These are phyloP conservation scores for Cytospora schulzeri DNA, from an alignment of 2,329 filamentous ascomycete species.

Conservation along the genomic window DNA sequence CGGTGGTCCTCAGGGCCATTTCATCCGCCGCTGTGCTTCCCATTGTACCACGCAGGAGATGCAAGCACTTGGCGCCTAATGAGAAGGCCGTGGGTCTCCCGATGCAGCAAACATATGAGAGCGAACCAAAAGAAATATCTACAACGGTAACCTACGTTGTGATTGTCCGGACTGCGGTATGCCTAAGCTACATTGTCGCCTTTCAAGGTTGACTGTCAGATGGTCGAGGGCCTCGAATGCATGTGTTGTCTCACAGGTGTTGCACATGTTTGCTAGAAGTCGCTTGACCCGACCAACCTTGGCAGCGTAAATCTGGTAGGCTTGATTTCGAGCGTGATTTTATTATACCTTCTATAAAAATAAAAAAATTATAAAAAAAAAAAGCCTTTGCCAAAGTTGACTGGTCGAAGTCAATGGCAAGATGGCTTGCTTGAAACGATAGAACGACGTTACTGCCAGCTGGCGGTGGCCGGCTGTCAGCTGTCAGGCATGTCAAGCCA, in stretches of 20 bases:
- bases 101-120: too few relatives aligned
- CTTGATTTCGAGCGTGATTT: not conserved
- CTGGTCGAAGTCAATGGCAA: too few relatives aligned
- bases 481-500: too few relatives aligned
- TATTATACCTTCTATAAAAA: too few relatives aligned
- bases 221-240: too few relatives aligned
- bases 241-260: not conserved
- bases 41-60: too few relatives aligned
- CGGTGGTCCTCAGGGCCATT: too few relatives aligned
- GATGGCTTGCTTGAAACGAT: not conserved
- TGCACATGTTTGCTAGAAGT: not conserved
- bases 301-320: too few relatives aligned
- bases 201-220: not conserved
- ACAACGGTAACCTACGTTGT: not conserved
- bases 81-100: too few relatives aligned
- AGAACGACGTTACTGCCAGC: not conserved
- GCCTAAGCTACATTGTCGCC: not conserved
- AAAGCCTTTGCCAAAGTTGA: not conserved
- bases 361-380: not conserved
- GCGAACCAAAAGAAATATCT: not conserved
- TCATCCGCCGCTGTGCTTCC: too few relatives aligned
- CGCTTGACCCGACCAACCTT: not conserved
- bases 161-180: not conserved
- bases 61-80: too few relatives aligned
- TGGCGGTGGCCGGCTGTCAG: not conserved